phyloP scores from a whole-genome alignment of 768 basidiomycete species.

The Tricholoma matsutake region DNA sequence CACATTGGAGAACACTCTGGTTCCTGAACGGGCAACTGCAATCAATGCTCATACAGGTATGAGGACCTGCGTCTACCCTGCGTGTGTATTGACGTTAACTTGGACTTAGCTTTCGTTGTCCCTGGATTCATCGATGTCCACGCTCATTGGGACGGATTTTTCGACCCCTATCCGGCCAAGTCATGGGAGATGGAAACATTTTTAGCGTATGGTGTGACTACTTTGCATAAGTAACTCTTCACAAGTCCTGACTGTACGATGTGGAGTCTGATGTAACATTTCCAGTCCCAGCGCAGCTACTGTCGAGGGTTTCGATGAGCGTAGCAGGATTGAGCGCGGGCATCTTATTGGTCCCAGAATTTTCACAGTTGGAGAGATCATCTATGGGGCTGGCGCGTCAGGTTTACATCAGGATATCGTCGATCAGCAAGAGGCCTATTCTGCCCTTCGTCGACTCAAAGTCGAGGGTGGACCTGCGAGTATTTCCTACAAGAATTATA shows the following conservation, averaged over 20 bases:
- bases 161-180: conserved; percentile 50
- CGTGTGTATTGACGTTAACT: neutral
- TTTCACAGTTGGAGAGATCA: conserved; percentile 64
- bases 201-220: conserved; percentile 75
- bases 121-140: conserved; percentile 79
- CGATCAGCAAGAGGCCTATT: conserved; percentile 57
- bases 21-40: conserved; percentile 37
- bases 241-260: neutral
- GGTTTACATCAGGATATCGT: conserved; percentile 60
- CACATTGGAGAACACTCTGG: conserved; percentile 25
- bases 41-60: conserved; percentile 64
- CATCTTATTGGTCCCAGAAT: conserved; percentile 68
- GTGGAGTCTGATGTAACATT: neutral
- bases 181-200: conserved; percentile 78
- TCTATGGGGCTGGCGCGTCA: conserved; percentile 52
- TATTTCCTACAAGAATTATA: conserved; percentile 80
- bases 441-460: conserved; percentile 66
- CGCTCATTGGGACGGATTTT: conserved; percentile 67
- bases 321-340: conserved; percentile 66
- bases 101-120: conserved; percentile 51
- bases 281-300: conserved; percentile 62
- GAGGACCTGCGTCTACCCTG: conserved; percentile 10
- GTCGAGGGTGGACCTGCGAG: conserved; percentile 67
- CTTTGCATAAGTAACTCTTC: conserved; percentile 65
- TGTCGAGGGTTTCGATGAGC: conserved; percentile 61